phyloP scores from a whole-genome alignment of 83 land plant genomes.

The Diphasiastrum complanatum region DNA sequence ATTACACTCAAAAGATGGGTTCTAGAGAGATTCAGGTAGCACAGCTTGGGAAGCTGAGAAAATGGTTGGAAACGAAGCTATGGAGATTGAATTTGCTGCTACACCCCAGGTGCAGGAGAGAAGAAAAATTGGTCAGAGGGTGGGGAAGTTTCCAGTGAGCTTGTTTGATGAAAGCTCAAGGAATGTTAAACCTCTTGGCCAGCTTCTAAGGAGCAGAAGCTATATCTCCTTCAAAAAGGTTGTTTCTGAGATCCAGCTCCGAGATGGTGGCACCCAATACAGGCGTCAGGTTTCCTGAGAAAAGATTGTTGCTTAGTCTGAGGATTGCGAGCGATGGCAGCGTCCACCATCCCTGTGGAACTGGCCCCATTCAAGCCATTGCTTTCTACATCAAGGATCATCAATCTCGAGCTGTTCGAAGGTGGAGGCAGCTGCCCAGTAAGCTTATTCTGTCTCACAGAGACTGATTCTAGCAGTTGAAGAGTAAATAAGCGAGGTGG shows the following conservation, averaged over 20 bases:
- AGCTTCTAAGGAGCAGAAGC: slow-evolving; percentile 30
- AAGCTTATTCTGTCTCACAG: slow-evolving; percentile 30
- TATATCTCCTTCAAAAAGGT: slow-evolving; percentile 29
- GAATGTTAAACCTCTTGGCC: neutral
- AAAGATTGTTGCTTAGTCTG: slow-evolving; percentile 14
- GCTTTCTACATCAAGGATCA: neutral
- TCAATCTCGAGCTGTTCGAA: slow-evolving; percentile 1
- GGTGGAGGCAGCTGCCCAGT: slow-evolving; percentile 23
- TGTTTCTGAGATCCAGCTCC: slow-evolving; percentile 42
- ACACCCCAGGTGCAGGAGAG: neutral
- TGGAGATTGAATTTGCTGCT: neutral
- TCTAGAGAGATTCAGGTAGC: slow-evolving; percentile 20
- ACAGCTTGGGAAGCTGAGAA: neutral
- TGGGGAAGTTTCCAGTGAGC: neutral
- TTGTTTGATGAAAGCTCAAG: neutral
- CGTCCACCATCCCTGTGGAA: neutral
- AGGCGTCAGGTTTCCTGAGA: slow-evolving; percentile 23
- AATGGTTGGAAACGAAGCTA: neutral
- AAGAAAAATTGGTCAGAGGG: neutral
- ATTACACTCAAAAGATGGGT: slow-evolving; percentile 30
- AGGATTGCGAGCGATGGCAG: neutral
- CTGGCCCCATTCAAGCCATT: slow-evolving; percentile 15
- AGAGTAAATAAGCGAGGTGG: slow-evolving; percentile 27
- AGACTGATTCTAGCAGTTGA: slow-evolving; percentile 29
- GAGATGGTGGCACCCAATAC: slow-evolving; percentile 35